Conservation (phyloP, 768 basidiomycete species). For the Pisolithus albus region DNA sequence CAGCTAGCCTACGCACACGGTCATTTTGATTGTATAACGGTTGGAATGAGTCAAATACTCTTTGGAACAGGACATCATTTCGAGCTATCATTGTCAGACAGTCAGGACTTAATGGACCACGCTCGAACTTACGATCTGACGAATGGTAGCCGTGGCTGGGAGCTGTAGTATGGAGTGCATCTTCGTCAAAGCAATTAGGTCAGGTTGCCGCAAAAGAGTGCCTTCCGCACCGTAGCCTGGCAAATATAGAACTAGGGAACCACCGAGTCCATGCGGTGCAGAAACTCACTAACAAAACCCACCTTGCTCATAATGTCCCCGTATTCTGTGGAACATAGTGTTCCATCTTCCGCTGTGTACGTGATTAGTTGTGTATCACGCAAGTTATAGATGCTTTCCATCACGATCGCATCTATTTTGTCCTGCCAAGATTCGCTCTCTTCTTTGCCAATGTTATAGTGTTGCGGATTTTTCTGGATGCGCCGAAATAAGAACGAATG, state of each 20-base stretch:
- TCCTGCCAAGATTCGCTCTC: slow-evolving; percentile 61
- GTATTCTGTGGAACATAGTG: slow-evolving; percentile 59
- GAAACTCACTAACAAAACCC: slow-evolving; percentile 7
- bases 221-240: slow-evolving; percentile 49
- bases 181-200: slow-evolving; percentile 27
- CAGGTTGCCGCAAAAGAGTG: background rate
- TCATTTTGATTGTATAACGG: slow-evolving; percentile 1
- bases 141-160: slow-evolving; percentile 45
- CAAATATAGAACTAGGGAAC: slow-evolving; percentile 62
- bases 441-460: slow-evolving; percentile 62
- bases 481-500: slow-evolving; percentile 84
- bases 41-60: slow-evolving; percentile 41
- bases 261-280: slow-evolving; percentile 2
- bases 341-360: slow-evolving; percentile 34
- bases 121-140: slow-evolving; percentile 54
- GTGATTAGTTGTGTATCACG: slow-evolving; percentile 55
- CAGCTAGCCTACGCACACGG: slow-evolving; percentile 45
- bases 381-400: slow-evolving; percentile 54
- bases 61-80: slow-evolving; percentile 55
- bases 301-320: slow-evolving; percentile 89
- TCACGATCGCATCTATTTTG: slow-evolving; percentile 66
- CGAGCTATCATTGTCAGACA: slow-evolving; percentile 40
- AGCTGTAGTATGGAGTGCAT: slow-evolving; percentile 64
- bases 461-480: slow-evolving; percentile 73
- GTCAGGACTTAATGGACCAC: background rate